A percentile compares a stretch with the other conserved stretches of the same genome.
These are phyloP conservation scores for Monosporascus sp. DNA, from an alignment of 2,329 filamentous ascomycete genomes.

Conservation along the genomic window DNA sequence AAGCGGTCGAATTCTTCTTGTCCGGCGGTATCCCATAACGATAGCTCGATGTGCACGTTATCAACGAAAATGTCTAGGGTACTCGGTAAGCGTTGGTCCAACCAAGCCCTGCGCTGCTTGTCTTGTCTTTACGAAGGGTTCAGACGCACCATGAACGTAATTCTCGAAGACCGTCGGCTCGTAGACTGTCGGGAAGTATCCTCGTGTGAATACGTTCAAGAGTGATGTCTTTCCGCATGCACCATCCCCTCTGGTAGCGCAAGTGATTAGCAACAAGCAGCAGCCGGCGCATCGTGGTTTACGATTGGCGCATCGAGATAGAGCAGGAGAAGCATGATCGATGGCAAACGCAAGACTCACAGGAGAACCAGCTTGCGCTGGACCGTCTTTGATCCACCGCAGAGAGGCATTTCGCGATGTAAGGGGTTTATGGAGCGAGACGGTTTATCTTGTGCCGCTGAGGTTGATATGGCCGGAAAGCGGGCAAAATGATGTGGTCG, in stretches of 20 bases:
- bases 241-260: constrained; percentile 70
- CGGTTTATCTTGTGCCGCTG: background rate
- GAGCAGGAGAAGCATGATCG: constrained; percentile 1
- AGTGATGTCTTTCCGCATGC: constrained; percentile 96
- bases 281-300: background rate
- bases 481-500: background rate
- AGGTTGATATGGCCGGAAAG: background rate
- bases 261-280: constrained; percentile 1
- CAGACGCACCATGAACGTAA: constrained; percentile 81
- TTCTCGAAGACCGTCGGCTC: constrained; percentile 99
- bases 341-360: constrained; percentile 44
- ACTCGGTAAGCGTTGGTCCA: no score
- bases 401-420: constrained; percentile 39
- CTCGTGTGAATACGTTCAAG: constrained; percentile 97
- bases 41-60: constrained; percentile 92
- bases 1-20: constrained; percentile 98
- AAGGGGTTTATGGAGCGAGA: background rate
- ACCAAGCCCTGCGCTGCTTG: no score
- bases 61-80: constrained; percentile 90
- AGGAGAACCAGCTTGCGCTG: constrained; percentile 95
- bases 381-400: constrained; percentile 75
- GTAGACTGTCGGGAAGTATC: constrained; percentile 98
- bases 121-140: background rate
- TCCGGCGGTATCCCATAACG: constrained; percentile 95
- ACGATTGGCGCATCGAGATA: constrained; percentile 4